phyloP scores from a whole-genome alignment of 495 filamentous ascomycete genomes.

The Sordaria brevicollis region DNA sequence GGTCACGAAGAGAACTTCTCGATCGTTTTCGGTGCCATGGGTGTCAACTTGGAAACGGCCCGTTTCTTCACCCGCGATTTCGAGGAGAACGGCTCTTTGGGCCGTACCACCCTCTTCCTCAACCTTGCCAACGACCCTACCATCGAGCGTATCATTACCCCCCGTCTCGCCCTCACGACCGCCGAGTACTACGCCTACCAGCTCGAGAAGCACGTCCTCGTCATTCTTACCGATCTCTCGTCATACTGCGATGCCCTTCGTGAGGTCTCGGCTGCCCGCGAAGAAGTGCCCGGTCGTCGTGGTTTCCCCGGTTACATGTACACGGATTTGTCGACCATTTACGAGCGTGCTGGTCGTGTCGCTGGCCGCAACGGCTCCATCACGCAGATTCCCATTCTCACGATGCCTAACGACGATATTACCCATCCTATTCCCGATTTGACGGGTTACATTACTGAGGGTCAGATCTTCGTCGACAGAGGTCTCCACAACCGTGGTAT shows the following conservation, averaged over 20 bases:
- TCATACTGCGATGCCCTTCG: conserved; percentile 98
- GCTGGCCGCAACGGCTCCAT: conserved; percentile 96
- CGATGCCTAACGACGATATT: conserved; percentile 99
- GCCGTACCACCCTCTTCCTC: conserved; percentile 92
- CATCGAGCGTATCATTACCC: conserved; percentile 99
- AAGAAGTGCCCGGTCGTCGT: conserved; percentile 99
- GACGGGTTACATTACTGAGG: conserved; percentile 98
- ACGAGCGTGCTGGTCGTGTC: conserved; percentile 98
- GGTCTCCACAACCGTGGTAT: conserved; percentile 92
- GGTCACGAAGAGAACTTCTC: conserved; percentile 99
- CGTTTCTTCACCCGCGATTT: conserved; percentile 98
- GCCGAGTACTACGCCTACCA: conserved; percentile 99
- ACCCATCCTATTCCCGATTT: conserved; percentile 98
- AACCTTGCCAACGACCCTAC: conserved; percentile 99
- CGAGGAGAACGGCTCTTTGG: conserved; percentile 98
- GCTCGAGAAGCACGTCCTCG: conserved; percentile 97
- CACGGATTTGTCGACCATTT: conserved; percentile 99
- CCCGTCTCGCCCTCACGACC: conserved; percentile 94
- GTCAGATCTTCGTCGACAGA: conserved; percentile 96
- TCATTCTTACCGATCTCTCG: conserved; percentile 96
- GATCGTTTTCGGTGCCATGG: conserved; percentile 98
- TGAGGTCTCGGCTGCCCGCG: conserved; percentile 93
- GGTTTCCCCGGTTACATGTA: conserved; percentile 99
- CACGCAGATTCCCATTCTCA: conserved; percentile 96
- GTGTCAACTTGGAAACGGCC: conserved; percentile 98